Percentiles rank a stretch among this genome's conserved stretches.
These are phyloP conservation scores for Fusarium coicis DNA, from an alignment of 2,329 filamentous ascomycete genomes.

Conservation along the genomic window DNA sequence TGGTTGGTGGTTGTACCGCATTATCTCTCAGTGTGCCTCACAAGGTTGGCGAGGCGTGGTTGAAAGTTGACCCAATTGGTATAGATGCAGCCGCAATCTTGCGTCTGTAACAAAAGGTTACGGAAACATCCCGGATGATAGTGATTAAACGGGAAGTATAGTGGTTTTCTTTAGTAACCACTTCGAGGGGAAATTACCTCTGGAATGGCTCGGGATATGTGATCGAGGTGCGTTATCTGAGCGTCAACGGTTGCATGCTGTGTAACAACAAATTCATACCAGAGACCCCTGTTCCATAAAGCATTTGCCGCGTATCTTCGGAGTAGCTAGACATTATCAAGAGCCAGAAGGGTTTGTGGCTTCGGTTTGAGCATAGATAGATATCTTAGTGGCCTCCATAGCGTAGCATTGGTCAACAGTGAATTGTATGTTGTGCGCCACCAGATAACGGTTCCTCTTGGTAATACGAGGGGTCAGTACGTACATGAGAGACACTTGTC, in stretches of 20 bases:
- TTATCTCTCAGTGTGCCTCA: conserved; percentile 14
- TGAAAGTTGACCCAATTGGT: conserved; percentile 22
- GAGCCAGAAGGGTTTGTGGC: conserved; percentile 11
- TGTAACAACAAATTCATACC: conserved; percentile 5
- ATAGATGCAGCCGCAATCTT: conserved; percentile 31
- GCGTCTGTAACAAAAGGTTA: not conserved
- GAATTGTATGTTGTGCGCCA: conserved; percentile 23
- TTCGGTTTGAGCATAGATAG: not conserved
- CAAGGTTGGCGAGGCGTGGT: conserved; percentile 24
- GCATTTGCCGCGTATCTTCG: conserved; percentile 14
- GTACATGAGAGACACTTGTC: conserved; percentile 3
- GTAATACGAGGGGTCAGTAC: conserved; percentile 16
- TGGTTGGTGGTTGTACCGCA: conserved; percentile 32
- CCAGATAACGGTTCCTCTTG: conserved; percentile 29
- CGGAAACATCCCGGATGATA: conserved; percentile 2
- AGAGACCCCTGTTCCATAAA: conserved; percentile 16
- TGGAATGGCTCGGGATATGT: conserved; percentile 9
- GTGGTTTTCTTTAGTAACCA: not conserved
- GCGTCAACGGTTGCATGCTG: conserved; percentile 11
- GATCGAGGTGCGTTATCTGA: conserved; percentile 2
- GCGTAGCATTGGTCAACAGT: conserved; percentile 1
- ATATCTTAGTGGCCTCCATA: not conserved
- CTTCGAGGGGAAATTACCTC: not conserved
- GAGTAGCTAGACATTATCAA: conserved; percentile 5
- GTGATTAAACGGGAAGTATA: not conserved